Base-by-base conservation (phyloP, 2,329 filamentous ascomycete species). In the Phialemoniopsis sp. region DNA sequence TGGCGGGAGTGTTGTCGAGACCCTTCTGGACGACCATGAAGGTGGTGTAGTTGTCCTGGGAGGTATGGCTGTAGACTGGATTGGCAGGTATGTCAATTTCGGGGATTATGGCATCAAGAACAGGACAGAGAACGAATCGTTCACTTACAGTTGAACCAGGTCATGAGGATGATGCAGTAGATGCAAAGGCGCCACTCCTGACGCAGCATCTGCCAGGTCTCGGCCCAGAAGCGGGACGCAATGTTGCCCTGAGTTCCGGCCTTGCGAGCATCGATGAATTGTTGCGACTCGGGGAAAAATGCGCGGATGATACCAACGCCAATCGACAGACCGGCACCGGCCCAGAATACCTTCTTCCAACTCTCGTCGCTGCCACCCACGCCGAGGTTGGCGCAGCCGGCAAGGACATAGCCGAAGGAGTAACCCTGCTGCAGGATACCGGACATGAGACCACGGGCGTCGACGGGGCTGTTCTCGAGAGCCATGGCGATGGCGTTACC, bases 341-440 rank as follows among this genome's bases (percentile, higher is more conserved):
- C 76, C 82, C 82, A 89, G 57, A 87, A 88, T 33, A 88, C 78
- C 0, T 70, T 85, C 67, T 88, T 89, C 85, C 84, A 90, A 32
- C 72, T 76, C 3, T 85, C 68, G 2, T 65, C 66, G 4, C 51
- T 65, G 10, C 75, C 82, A 26, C 85, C 84, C 13, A 89, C 82
- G 36, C 82, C 84, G 31, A 36, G 45, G 29, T 45, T 45, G 7
- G 46, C 41, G 39, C 80, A 85, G 3, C 86, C 86, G 6, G 87
- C 87, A 46, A 89, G 72, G 31, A 93, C 79, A 54, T 91, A 91
- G 26, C 87, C 87, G 46, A 89, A 75, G 0, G 84, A 84, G 57
- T 89, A 90, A 3, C 87, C 88, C 59, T 89, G 86, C 53, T 93
- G 88, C 14, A 91, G 64, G 37, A 93, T 85, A 39, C 87, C 88